Percentiles rank a stretch among this genome's conserved stretches.
These are phyloP conservation scores for Epithele typhae DNA, from an alignment of 768 basidiomycete species.

Conservation along the genomic window DNA sequence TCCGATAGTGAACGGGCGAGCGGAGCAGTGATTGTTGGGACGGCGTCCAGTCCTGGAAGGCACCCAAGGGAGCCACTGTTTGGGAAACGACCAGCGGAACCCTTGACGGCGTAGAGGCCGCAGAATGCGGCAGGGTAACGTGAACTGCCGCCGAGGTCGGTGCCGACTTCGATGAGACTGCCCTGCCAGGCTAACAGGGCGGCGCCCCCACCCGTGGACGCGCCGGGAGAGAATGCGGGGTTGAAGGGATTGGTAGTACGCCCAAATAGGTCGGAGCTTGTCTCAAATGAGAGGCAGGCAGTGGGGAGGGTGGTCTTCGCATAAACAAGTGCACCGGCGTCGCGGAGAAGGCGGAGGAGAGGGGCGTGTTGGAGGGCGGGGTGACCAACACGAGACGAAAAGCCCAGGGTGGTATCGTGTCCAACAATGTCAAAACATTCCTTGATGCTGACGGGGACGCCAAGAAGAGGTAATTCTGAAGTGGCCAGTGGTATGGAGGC, in stretches of 20 bases:
- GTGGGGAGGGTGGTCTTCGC: constrained; percentile 43
- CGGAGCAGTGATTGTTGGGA: constrained; percentile 34
- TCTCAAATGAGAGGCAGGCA: constrained; percentile 37
- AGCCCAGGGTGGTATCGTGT: constrained; percentile 43
- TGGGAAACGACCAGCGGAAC: constrained; percentile 36
- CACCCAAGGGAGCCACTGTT: constrained; percentile 26
- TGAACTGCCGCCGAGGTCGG: constrained; percentile 49
- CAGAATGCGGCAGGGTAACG: constrained; percentile 46
- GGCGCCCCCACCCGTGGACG: constrained; percentile 48
- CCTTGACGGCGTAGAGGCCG: constrained; percentile 42
- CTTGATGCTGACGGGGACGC: constrained; percentile 47
- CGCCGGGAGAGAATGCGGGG: constrained; percentile 36
- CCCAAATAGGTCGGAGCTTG: constrained; percentile 41
- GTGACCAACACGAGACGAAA: constrained; percentile 32
- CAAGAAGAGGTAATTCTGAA: constrained; percentile 30
- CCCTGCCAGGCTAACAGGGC: constrained; percentile 45
- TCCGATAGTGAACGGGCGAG: constrained; percentile 40
- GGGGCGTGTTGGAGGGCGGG: constrained; percentile 33
- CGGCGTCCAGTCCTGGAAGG: constrained; percentile 35
- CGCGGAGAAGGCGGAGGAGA: constrained; percentile 35
- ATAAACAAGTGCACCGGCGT: constrained; percentile 39
- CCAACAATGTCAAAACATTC: constrained; percentile 43
- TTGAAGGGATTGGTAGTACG: constrained; percentile 47
- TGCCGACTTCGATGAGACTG: constrained; percentile 40
- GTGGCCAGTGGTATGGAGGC: background rate